Evolutionary conservation across 768 basidiomycete genomes (phyloP).

Genomic region (Lactarius pseudohatsudake): DNA sequence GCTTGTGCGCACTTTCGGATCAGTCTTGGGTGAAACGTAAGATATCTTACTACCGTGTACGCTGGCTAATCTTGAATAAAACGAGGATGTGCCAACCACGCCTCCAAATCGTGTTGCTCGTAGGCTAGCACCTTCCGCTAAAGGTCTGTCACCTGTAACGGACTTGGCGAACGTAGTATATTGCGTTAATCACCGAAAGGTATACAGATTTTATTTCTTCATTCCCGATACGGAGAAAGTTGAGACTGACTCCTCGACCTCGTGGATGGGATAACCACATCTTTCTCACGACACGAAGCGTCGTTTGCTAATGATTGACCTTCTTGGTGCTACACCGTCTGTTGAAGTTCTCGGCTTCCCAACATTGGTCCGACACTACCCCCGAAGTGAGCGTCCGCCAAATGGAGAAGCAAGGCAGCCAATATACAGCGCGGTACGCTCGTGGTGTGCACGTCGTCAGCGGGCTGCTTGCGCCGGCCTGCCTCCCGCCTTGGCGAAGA

Average conservation of each 20-base stretch:
- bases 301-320: constrained; percentile 1
- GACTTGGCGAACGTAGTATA: constrained; percentile 2
- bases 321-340: neutral
- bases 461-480: constrained; percentile 1
- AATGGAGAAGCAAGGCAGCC: constrained; percentile 15
- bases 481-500: neutral
- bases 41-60: constrained; percentile 7
- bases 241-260: neutral
- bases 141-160: neutral
- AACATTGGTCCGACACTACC: neutral
- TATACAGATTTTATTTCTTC: neutral
- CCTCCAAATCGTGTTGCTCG: constrained; percentile 15
- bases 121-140: neutral
- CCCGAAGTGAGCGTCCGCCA: constrained; percentile 3
- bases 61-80: constrained; percentile 6
- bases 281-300: constrained; percentile 16
- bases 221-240: neutral
- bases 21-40: constrained; percentile 16
- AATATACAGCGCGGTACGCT: neutral
- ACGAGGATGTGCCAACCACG: constrained; percentile 4
- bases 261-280: neutral
- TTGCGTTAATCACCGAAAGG: constrained; percentile 3
- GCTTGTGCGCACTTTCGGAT: neutral
- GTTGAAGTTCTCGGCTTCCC: constrained; percentile 4
- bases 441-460: neutral